Conservation (phyloP, 148 eudicot genomes). For the Camellia sinensis region DNA sequence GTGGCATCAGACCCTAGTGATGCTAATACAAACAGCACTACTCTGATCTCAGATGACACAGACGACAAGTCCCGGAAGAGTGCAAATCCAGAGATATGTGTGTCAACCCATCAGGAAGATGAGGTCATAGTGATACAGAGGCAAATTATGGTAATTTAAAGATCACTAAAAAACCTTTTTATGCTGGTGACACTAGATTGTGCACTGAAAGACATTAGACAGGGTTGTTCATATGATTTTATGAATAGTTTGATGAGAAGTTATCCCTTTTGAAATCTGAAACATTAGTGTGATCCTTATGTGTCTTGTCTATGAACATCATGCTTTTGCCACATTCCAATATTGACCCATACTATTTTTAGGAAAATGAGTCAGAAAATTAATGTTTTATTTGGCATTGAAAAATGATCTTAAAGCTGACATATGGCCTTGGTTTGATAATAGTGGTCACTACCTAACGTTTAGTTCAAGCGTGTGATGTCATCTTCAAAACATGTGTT, state of each 20-base stretch:
- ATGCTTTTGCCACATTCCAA: too few relatives aligned
- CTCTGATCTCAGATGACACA: conserved; percentile 92
- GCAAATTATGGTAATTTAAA: background rate
- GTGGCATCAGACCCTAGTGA: conserved; percentile 90
- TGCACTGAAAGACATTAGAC: background rate
- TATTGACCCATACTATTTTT: too few relatives aligned
- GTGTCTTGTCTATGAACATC: background rate
- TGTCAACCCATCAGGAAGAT: conserved; percentile 49
- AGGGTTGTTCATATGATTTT: background rate
- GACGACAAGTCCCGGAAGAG: conserved; percentile 74
- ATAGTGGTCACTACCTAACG: too few relatives aligned
- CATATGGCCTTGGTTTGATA: too few relatives aligned
- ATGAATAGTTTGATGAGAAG: background rate
- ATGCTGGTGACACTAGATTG: background rate
- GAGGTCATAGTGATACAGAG: conserved; percentile 46
- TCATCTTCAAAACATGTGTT: too few relatives aligned
- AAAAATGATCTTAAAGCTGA: too few relatives aligned
- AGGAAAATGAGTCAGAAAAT: too few relatives aligned
- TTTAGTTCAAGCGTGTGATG: too few relatives aligned
- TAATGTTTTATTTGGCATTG: too few relatives aligned
- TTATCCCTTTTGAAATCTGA: conserved; percentile 1
- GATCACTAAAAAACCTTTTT: background rate
- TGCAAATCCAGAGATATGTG: conserved; percentile 58
- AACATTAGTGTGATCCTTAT: conserved; percentile 6
- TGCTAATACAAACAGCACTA: conserved; percentile 92